Percentiles rank a stretch among this genome's conserved stretches.
These are phyloP conservation scores for Erysimum cheiri DNA, from an alignment of 441 rosid genomes.

Conservation along the genomic window DNA sequence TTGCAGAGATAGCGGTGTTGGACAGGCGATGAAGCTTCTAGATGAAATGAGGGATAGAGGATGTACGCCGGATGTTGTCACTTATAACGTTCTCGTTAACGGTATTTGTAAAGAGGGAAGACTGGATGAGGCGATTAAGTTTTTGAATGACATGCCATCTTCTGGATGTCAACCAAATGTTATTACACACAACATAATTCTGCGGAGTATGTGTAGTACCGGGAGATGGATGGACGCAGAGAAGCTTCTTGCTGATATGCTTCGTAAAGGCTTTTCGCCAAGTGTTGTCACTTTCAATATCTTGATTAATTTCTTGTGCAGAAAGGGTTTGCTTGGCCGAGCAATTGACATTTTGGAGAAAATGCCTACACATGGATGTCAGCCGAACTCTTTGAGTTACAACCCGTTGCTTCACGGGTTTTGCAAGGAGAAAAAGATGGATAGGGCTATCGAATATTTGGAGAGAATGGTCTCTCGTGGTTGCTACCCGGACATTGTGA, in stretches of 20 bases:
- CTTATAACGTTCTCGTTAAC: conserved; percentile 85
- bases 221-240: conserved; percentile 96
- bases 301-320: conserved; percentile 84
- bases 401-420: conserved; percentile 85
- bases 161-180: conserved; percentile 80
- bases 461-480: conserved; percentile 87
- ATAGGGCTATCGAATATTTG: conserved; percentile 78
- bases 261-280: conserved; percentile 74
- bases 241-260: conserved; percentile 75
- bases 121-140: conserved; percentile 82
- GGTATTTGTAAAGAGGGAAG: conserved; percentile 90
- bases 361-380: conserved; percentile 82
- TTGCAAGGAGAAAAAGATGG: conserved; percentile 90
- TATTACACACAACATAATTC: conserved; percentile 76
- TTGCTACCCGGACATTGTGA: conserved; percentile 91
- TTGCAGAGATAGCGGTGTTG: conserved; percentile 81
- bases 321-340: conserved; percentile 76
- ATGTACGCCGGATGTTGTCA: conserved; percentile 84
- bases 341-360: conserved; percentile 85
- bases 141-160: conserved; percentile 71
- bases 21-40: conserved; percentile 82
- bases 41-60: conserved; percentile 87
- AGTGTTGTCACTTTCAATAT: conserved; percentile 87
- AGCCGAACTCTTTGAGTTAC: conserved; percentile 81
- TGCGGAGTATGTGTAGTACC: conserved; percentile 84